A percentile compares a stretch with the other conserved stretches of the same genome.
phyloP scores from a whole-genome alignment of 768 basidiomycete genomes.

The Leccinum truebloodii region DNA sequence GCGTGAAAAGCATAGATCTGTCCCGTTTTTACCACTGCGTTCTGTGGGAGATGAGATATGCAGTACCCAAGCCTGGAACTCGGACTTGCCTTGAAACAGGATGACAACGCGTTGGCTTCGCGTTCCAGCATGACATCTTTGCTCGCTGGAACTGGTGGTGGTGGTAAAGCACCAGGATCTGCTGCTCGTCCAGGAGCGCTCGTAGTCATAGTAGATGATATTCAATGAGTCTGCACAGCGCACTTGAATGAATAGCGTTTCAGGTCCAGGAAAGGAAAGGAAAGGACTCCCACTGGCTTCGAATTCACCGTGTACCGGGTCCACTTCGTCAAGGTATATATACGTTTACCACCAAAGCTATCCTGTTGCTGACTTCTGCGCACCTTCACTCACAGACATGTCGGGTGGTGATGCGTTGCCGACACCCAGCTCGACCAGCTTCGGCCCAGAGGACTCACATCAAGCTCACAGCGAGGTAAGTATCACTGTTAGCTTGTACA shows the following conservation, averaged over 20 bases:
- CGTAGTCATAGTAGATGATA: constrained; percentile 26
- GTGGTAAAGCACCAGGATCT: constrained; percentile 45
- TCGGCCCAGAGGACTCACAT: constrained; percentile 14
- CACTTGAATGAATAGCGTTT: neutral
- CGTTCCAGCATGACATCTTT: constrained; percentile 52
- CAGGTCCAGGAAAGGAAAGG: constrained; percentile 29
- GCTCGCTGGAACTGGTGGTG: constrained; percentile 43
- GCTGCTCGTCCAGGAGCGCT: constrained; percentile 29
- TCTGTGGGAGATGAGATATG: constrained; percentile 35
- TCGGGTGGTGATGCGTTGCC: constrained; percentile 16
- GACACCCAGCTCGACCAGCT: constrained; percentile 18
- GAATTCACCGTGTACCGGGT: neutral
- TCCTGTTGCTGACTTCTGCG: neutral
- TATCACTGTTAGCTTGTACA: neutral
- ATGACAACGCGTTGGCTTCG: constrained; percentile 60
- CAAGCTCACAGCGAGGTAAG: constrained; percentile 18
- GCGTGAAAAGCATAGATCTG: constrained; percentile 72
- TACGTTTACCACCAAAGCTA: constrained; percentile 1
- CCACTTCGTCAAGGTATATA: constrained; percentile 5
- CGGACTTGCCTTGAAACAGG: constrained; percentile 55
- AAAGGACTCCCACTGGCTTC: neutral
- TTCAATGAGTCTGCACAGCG: constrained; percentile 44
- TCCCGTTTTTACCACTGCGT: constrained; percentile 67
- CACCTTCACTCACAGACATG: constrained; percentile 20
- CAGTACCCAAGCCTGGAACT: neutral